phyloP scores from a whole-genome alignment of 2,329 filamentous ascomycete species.

The Trichoderma arundinaceum region DNA sequence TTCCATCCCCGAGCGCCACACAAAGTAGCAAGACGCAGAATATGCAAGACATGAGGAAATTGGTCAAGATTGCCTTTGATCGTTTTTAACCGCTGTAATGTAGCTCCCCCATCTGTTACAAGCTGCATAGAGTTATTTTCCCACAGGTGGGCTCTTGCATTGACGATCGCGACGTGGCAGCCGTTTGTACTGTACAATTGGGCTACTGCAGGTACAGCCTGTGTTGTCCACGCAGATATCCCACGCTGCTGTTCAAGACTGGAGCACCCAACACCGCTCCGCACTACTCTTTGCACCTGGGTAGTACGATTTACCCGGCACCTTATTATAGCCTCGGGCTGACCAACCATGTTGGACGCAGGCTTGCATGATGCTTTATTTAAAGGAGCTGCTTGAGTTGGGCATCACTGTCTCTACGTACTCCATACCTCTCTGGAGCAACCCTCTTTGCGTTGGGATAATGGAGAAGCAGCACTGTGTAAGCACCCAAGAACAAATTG shows the following conservation, averaged over 20 bases:
- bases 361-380: no score
- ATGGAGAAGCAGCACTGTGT: no score
- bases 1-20: not conserved
- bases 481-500: no score
- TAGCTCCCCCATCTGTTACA: not conserved
- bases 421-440: no score
- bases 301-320: no score
- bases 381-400: no score
- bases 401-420: no score
- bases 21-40: not conserved
- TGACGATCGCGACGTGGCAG: constrained; percentile 15
- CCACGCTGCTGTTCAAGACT: not conserved
- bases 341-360: no score
- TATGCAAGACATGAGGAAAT: constrained; percentile 6
- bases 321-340: no score
- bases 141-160: not conserved
- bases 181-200: constrained; percentile 7
- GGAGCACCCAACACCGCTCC: no score
- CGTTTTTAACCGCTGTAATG: not conserved
- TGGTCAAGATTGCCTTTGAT: not conserved
- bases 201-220: constrained; percentile 28
- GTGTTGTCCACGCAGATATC: not conserved
- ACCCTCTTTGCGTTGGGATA: no score
- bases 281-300: no score
- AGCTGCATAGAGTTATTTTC: not conserved